Evolutionary conservation across 108 stramenopile genomes (phyloP).

Genomic region (Licmophora abbreviata): DNA sequence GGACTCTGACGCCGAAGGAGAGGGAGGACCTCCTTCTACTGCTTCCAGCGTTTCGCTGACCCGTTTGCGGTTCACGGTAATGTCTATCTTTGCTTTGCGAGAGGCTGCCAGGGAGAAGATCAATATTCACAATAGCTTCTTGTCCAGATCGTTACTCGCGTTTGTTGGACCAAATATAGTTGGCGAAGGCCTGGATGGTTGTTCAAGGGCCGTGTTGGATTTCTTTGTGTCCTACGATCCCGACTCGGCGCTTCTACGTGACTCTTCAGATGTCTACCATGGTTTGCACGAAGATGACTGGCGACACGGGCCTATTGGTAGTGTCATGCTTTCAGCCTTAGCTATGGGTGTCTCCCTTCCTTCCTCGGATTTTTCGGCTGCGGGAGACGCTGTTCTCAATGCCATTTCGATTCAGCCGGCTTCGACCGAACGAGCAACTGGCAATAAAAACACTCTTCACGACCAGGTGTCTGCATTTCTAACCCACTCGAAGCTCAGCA

Average conservation of each 20-base stretch:
- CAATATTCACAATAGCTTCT: slow-evolving; percentile 32
- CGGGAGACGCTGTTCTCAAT: no score
- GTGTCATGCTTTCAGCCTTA: slow-evolving; percentile 27
- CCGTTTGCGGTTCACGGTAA: slow-evolving; percentile 63
- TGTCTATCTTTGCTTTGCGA: slow-evolving; percentile 59
- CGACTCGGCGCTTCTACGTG: slow-evolving; percentile 44
- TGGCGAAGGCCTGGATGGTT: slow-evolving; percentile 73
- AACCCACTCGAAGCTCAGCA: no score
- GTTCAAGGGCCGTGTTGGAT: slow-evolving; percentile 59
- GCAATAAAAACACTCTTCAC: no score
- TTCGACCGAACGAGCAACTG: no score
- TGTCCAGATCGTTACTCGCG: slow-evolving; percentile 49
- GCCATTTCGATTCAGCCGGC: no score
- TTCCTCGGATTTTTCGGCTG: no score
- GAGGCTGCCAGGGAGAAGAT: slow-evolving; percentile 57
- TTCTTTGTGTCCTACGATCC: slow-evolving; percentile 69
- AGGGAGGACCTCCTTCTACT: slow-evolving; percentile 49
- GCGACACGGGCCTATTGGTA: slow-evolving; percentile 21
- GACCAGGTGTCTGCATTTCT: no score
- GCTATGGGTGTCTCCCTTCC: no score
- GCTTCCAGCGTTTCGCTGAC: slow-evolving; percentile 55
- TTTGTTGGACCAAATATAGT: slow-evolving; percentile 52
- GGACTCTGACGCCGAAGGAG: slow-evolving; percentile 32
- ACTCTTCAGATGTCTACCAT: slow-evolving; percentile 35
- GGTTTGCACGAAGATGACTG: slow-evolving; percentile 28